Percentiles rank a stretch among this genome's conserved stretches.
Evolutionary conservation across 345 rosid species (phyloP).

Genomic region (Cochlearia excelsa): DNA sequence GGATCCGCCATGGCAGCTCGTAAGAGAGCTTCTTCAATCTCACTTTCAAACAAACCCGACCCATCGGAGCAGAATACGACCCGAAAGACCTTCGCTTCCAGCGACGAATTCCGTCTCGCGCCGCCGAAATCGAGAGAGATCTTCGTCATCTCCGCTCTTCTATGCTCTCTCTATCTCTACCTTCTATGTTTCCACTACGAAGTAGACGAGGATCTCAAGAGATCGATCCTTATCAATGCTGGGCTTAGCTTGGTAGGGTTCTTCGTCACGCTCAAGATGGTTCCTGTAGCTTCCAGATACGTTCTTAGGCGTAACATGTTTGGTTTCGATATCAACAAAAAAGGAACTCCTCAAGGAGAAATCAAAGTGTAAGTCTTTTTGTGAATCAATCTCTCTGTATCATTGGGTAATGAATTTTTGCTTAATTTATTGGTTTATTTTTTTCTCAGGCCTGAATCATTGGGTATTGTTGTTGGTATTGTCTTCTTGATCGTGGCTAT

Average conservation of each 20-base stretch:
- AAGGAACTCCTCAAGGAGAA: slow-evolving; percentile 77
- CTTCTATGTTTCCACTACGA: slow-evolving; percentile 55
- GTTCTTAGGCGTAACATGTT: slow-evolving; percentile 72
- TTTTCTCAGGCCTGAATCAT: slow-evolving; percentile 80
- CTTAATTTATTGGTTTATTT: no score
- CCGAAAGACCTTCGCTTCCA: slow-evolving; percentile 9
- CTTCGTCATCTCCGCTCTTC: slow-evolving; percentile 50
- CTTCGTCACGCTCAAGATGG: slow-evolving; percentile 60
- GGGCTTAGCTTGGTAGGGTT: slow-evolving; percentile 71
- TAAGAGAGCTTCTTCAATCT: slow-evolving; percentile 45
- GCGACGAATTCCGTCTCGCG: slow-evolving; percentile 36
- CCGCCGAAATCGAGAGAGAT: slow-evolving; percentile 65
- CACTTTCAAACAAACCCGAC: slow-evolving; percentile 16
- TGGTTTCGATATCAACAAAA: slow-evolving; percentile 90
- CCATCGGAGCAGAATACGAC: slow-evolving; percentile 27
- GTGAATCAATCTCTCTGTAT: neutral
- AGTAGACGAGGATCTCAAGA: slow-evolving; percentile 54
- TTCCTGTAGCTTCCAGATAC: slow-evolving; percentile 82
- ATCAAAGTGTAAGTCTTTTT: slow-evolving; percentile 65
- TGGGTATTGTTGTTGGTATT: slow-evolving; percentile 85
- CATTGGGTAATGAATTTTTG: neutral
- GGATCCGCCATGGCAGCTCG: slow-evolving; percentile 73
- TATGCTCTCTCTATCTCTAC: slow-evolving; percentile 61
- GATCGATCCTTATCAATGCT: slow-evolving; percentile 76
- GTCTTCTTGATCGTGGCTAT: slow-evolving; percentile 85